Evolutionary conservation across 805 yeast genomes (phyloP), one percentile per base, ranked within the genome.

Genomic region (Lipomyces sp.): DNA sequence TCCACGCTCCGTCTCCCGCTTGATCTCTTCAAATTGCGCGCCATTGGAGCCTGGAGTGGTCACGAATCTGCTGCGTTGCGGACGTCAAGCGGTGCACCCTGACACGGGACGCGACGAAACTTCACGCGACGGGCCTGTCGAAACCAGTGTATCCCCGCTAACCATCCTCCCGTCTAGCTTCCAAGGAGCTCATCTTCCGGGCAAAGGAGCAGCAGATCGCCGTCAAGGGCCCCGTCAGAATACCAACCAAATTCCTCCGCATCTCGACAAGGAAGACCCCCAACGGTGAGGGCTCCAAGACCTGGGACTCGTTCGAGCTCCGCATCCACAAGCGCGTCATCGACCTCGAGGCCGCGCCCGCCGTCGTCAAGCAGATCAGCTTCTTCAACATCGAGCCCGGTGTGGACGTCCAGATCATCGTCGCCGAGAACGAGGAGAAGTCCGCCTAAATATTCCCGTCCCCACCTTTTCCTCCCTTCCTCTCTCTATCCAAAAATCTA

Each of bases 261-360:
- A 81, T 93, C 80, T 81, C 95, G 79, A 93, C 99, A 86, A 89
- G 99, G 87, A 93, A 93, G 90, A 86, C 98, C 73, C 99, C 99
- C 72, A 95, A 95, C 78, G 99, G 99, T 93, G 97, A 93, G 82
- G 99, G 99, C 93, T 93, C 98, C 69, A 93, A 93, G 91, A 93
- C 99, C 70, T 93, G 97, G 97, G 99, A 93, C 75, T 80, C 95
- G 70, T 93, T 83, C 78, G 98, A 93, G 83, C 86, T 93, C 95
- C 91, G 97, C 86, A 89, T 93, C 83, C 98, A 93, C 96, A 93
- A 93, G 95, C 90, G 99, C 80, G 85, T 88, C 77, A 88, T 93
- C 72, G 96, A 90, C 80, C 83, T 93, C 76, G 91, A 86, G 78
- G 96, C 98, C 65, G 96, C 97, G 76, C 87, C 95, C 71, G 78